A percentile compares a stretch with the other conserved stretches of the same genome.
Evolutionary conservation across 768 basidiomycete genomes (phyloP).

Genomic region (Tricholoma furcatifolium): DNA sequence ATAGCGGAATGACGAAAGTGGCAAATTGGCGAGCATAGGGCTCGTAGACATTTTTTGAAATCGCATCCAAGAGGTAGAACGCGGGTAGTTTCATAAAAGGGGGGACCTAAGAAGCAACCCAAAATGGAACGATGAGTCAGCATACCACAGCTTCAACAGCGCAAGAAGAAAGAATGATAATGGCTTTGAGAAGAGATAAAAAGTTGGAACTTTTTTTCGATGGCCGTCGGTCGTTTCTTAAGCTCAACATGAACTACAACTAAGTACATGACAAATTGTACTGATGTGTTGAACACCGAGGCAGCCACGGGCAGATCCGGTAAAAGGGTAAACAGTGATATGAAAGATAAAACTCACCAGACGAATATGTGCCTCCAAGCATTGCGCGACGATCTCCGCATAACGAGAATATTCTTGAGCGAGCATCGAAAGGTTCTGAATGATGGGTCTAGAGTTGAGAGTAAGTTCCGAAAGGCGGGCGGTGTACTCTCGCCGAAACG

Average conservation of each 20-base stretch:
- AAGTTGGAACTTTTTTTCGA: constrained; percentile 19
- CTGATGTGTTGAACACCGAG: constrained; percentile 14
- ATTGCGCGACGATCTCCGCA: constrained; percentile 77
- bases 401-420: constrained; percentile 85
- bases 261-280: constrained; percentile 41
- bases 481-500: constrained; percentile 79
- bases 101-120: constrained; percentile 62
- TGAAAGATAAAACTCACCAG: constrained; percentile 65
- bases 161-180: constrained; percentile 3
- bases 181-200: constrained; percentile 15
- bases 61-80: constrained; percentile 94
- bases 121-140: constrained; percentile 66
- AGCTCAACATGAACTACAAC: constrained; percentile 36
- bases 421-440: constrained; percentile 88
- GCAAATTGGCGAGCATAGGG: constrained; percentile 89
- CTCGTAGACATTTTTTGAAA: constrained; percentile 93
- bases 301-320: constrained; percentile 19
- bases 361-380: constrained; percentile 81
- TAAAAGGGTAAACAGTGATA: constrained; percentile 10
- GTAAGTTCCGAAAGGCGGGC: constrained; percentile 76
- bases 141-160: constrained; percentile 45
- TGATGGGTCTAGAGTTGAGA: constrained; percentile 93
- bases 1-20: constrained; percentile 77
- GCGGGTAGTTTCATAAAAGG: constrained; percentile 89
- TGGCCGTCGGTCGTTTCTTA: constrained; percentile 34